phyloP scores from a whole-genome alignment of 495 filamentous ascomycete genomes.

The Recurvomyces mirabilis region DNA sequence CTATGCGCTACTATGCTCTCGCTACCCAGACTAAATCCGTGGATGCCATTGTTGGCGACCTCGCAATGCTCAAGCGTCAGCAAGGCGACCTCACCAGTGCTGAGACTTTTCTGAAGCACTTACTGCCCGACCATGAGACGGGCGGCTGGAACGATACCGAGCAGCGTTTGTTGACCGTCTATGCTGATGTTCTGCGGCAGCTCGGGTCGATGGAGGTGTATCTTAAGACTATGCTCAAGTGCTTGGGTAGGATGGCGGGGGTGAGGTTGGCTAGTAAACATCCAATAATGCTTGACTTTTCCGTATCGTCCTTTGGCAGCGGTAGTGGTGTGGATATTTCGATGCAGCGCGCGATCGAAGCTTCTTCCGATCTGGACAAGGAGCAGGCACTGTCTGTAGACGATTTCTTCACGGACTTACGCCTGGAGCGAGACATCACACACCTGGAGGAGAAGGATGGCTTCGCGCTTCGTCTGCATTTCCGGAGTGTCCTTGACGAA shows the following conservation, averaged over 20 bases:
- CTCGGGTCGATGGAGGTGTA: slow-evolving; percentile 70
- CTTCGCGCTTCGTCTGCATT: slow-evolving; percentile 57
- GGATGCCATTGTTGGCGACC: slow-evolving; percentile 67
- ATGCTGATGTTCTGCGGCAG: slow-evolving; percentile 71
- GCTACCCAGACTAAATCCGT: slow-evolving; percentile 66
- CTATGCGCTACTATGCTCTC: slow-evolving; percentile 50
- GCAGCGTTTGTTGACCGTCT: slow-evolving; percentile 71
- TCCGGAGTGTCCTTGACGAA: slow-evolving; percentile 63
- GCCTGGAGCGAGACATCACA: slow-evolving; percentile 55
- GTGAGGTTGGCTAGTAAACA: not conserved
- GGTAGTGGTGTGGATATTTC: slow-evolving; percentile 41
- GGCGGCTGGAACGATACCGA: slow-evolving; percentile 72
- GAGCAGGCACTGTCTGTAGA: slow-evolving; percentile 56
- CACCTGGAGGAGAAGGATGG: slow-evolving; percentile 67
- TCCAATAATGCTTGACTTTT: no score
- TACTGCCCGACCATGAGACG: slow-evolving; percentile 71
- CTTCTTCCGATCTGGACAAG: slow-evolving; percentile 51
- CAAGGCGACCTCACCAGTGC: slow-evolving; percentile 62
- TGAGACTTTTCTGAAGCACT: slow-evolving; percentile 66
- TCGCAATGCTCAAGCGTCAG: slow-evolving; percentile 70
- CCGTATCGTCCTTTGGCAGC: no score
- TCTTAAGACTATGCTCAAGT: slow-evolving; percentile 58
- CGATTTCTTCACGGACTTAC: slow-evolving; percentile 60
- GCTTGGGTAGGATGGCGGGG: slow-evolving; percentile 24
- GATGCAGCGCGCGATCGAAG: no score